Conservation (phyloP, 148 eudicot species). For the Diospyros kaki region DNA sequence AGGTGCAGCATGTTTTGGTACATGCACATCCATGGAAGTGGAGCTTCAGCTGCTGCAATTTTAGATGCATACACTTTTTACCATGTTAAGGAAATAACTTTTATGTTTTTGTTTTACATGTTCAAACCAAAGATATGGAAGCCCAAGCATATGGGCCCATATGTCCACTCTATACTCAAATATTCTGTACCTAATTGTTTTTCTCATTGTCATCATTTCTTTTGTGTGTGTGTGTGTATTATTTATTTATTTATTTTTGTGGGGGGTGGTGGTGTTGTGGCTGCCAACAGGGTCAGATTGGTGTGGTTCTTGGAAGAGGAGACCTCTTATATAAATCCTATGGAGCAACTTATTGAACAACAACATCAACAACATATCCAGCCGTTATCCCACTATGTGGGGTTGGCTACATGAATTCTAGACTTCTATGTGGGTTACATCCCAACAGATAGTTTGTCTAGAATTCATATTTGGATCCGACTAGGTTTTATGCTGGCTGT, state of each 20-base stretch:
- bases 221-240: not conserved
- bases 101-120: not conserved
- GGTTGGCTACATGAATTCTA: too few species aligned
- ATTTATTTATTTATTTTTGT: not conserved
- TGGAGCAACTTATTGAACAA: not conserved
- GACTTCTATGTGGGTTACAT: too few species aligned
- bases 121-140: not conserved
- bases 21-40: not conserved
- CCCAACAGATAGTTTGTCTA: too few species aligned
- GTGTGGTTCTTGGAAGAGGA: not conserved
- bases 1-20: not conserved
- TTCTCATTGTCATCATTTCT: too few species aligned
- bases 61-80: not conserved
- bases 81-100: not conserved
- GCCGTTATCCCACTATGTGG: too few species aligned
- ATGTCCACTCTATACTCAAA: not conserved
- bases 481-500: too few species aligned
- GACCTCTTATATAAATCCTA: not conserved
- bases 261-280: not conserved
- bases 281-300: not conserved
- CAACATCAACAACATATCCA: too few species aligned
- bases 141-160: not conserved
- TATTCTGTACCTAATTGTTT: too few species aligned
- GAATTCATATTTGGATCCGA: too few species aligned
- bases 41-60: not conserved